These are phyloP conservation scores for Nothomitra cinnamomea DNA, from an alignment of 2,329 filamentous ascomycete species.

Conservation along the genomic window DNA sequence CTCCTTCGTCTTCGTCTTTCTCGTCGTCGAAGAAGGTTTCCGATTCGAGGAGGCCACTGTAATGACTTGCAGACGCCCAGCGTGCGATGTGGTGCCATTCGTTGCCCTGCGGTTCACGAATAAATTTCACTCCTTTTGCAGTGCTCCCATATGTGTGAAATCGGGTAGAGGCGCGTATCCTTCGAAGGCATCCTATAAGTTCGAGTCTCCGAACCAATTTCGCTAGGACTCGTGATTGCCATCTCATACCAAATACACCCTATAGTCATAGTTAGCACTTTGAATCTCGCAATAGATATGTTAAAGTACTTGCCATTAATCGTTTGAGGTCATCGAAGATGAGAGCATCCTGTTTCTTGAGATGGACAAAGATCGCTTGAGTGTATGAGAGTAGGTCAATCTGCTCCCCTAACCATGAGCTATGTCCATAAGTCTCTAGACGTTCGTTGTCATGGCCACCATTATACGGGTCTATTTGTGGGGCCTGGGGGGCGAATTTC, in stretches of 20 bases:
- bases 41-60: constrained; percentile 11
- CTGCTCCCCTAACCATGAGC: constrained; percentile 9
- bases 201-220: constrained; percentile 21
- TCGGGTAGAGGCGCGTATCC: constrained; percentile 25
- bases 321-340: constrained; percentile 34
- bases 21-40: constrained; percentile 17
- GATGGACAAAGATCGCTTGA: constrained; percentile 28
- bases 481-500: constrained; percentile 24
- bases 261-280: neutral
- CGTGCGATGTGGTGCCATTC: constrained; percentile 17
- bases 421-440: constrained; percentile 8
- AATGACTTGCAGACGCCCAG: neutral
- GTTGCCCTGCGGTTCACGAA: constrained; percentile 23
- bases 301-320: constrained; percentile 22
- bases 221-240: constrained; percentile 13
- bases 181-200: constrained; percentile 26
- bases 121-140: constrained; percentile 23
- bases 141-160: neutral
- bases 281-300: constrained; percentile 12
- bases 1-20: constrained; percentile 19
- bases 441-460: constrained; percentile 5
- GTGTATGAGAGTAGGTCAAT: constrained; percentile 6
- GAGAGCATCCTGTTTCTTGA: constrained; percentile 34
- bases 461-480: constrained; percentile 4
- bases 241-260: constrained; percentile 13